phyloP scores from a whole-genome alignment of 2,329 filamentous ascomycete species.

The Fusarium pseudocircinatum region DNA sequence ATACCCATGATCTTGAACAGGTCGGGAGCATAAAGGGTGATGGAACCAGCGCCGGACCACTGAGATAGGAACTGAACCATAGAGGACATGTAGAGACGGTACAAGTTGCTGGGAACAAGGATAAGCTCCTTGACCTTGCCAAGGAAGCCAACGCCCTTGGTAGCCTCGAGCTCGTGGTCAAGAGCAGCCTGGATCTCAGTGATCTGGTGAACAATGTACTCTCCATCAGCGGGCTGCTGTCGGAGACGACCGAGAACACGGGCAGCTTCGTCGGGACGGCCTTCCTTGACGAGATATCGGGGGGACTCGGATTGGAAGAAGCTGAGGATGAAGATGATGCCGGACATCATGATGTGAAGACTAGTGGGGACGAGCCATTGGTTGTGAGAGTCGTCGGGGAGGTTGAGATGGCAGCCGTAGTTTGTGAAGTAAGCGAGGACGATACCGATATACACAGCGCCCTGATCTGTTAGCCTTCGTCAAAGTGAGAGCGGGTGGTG shows the following conservation, averaged over 20 bases:
- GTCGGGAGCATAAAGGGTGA: conserved; percentile 80
- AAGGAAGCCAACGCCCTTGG: conserved; percentile 69
- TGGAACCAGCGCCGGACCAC: conserved; percentile 77
- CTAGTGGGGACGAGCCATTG: conserved; percentile 76
- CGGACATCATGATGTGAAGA: conserved; percentile 81
- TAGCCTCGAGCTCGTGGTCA: conserved; percentile 77
- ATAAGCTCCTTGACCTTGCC: conserved; percentile 77
- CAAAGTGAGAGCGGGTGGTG: too few relatives aligned
- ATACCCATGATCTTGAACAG: conserved; percentile 79
- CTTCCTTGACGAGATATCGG: conserved; percentile 74
- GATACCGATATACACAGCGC: conserved; percentile 77
- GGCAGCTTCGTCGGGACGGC: conserved; percentile 67
- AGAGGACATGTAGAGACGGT: conserved; percentile 74
- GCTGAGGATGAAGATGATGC: conserved; percentile 74
- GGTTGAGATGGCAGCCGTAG: conserved; percentile 65
- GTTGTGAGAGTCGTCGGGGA: conserved; percentile 56
- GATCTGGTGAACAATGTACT: conserved; percentile 70
- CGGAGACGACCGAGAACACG: conserved; percentile 66
- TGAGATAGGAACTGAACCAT: conserved; percentile 78
- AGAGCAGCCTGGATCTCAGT: conserved; percentile 71
- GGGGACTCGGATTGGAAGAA: conserved; percentile 77
- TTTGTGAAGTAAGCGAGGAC: conserved; percentile 83
- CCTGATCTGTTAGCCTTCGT: conserved; percentile 21
- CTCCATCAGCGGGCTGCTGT: conserved; percentile 65
- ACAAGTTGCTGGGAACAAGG: conserved; percentile 73